Base-by-base conservation (phyloP, 257 asterid species). In the Capsicum baccatum region DNA sequence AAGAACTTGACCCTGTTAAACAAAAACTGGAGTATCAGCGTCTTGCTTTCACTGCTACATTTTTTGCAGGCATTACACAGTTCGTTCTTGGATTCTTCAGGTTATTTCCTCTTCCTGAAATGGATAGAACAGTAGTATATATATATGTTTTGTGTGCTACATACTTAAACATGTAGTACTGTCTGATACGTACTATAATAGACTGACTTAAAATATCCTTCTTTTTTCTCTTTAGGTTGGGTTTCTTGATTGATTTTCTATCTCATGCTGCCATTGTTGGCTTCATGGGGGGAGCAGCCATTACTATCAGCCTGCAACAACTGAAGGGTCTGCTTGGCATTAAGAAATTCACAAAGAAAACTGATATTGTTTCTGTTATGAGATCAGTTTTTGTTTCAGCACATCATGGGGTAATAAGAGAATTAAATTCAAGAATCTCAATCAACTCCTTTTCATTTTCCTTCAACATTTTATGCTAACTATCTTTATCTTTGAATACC, bases 211-310 rank as follows among this genome's bases (percentile, higher is more conserved):
- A n/a, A 50, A 50, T 21, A 48, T 48, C 2, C 44, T 17, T 14
- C 3, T 64, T 83, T 35, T 9, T 9, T 42, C 6, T 70, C 15
- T 63, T 83, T 81, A 93, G 97, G 89, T 73, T 93, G 91, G 97
- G 97, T 2, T 93, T 93, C 94, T 90, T 93, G 93, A 88, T 93
- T 55, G 97, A 93, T 57, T 93, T 92, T 87, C 86, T 93, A 57
- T 93, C 97, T 48, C 97, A 93, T 64, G 96, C 97, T 44, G 92
- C 97, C 10, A 82, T 93, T 2, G 93, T 93, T 11, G 97, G 97
- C 8, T 93, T 93, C 71, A 93, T 93, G 96, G 95, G 89, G 1
- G 97, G 97, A 73, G 97, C 97, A 67, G 91, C 97, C 87, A 87
- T 93, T 42, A 93, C 94, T 76, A 93, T 93, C 67, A 86, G 91